Evolutionary conservation across 176 grass and related monocot genomes (phyloP).

Genomic region (Elymus sibiricus): DNA sequence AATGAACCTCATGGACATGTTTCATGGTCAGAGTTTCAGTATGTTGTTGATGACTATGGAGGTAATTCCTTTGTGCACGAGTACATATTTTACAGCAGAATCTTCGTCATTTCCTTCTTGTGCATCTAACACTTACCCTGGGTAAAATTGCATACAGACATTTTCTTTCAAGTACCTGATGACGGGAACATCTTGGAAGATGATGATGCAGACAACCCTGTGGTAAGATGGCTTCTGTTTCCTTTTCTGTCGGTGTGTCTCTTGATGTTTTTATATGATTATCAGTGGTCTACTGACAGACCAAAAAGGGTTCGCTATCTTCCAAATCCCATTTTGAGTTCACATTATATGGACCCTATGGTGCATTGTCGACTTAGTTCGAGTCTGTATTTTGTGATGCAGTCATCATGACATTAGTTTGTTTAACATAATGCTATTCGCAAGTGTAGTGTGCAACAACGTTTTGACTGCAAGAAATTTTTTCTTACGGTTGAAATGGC

Average conservation of each 20-base stretch:
- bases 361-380: neutral
- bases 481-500: constrained; percentile 27
- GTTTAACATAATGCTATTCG: neutral
- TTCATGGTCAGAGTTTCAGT: constrained; percentile 83
- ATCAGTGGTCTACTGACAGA: neutral
- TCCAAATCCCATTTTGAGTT: neutral
- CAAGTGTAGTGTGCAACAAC: neutral
- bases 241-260: constrained; percentile 5
- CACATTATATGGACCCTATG: neutral
- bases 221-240: constrained; percentile 49
- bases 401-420: neutral
- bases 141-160: constrained; percentile 52
- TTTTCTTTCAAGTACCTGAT: constrained; percentile 90
- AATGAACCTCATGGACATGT: constrained; percentile 78
- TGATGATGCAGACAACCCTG: constrained; percentile 62
- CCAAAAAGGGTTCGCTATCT: neutral
- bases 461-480: constrained; percentile 19
- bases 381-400: neutral
- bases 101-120: neutral
- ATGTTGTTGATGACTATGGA: constrained; percentile 89
- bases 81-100: neutral
- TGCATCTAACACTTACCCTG: constrained; percentile 5
- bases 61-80: constrained; percentile 45
- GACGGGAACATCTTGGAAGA: constrained; percentile 73
- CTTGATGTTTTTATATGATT: constrained; percentile 14